phyloP scores from a whole-genome alignment of 2,329 filamentous ascomycete species.

The Botryotinia convoluta region DNA sequence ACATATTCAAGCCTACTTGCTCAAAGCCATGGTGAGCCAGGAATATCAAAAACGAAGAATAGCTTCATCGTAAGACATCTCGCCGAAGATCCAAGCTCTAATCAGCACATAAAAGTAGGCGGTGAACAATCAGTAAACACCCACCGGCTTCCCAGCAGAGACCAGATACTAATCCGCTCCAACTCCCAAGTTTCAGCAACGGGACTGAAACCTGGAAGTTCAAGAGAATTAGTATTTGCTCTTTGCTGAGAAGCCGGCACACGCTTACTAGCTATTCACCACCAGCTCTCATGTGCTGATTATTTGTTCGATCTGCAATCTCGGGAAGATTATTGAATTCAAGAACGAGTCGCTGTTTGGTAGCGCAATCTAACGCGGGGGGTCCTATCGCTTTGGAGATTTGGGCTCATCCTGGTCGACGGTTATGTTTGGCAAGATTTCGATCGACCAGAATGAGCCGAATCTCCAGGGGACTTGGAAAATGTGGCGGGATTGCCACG shows the following conservation, averaged over 20 bases:
- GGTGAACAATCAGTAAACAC: neutral
- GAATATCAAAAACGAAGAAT: neutral
- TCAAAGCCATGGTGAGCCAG: neutral
- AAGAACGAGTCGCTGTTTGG: slow-evolving; percentile 72
- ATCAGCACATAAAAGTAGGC: neutral
- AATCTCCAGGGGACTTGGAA: slow-evolving; percentile 29
- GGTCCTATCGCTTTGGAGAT: slow-evolving; percentile 31
- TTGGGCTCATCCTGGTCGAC: slow-evolving; percentile 33
- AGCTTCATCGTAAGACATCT: neutral
- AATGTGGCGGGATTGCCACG: slow-evolving; percentile 26
- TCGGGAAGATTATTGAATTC: slow-evolving; percentile 68
- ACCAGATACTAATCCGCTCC: neutral
- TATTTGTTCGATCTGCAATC: slow-evolving; percentile 42
- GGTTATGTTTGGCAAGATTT: slow-evolving; percentile 41
- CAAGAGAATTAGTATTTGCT: neutral
- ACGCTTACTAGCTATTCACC: slow-evolving; percentile 22
- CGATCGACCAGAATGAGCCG: slow-evolving; percentile 28
- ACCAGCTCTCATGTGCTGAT: slow-evolving; percentile 28
- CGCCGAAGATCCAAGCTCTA: neutral
- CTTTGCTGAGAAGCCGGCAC: neutral
- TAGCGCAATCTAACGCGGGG: slow-evolving; percentile 69
- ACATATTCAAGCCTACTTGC: neutral
- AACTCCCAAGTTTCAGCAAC: neutral
- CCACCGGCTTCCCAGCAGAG: neutral
- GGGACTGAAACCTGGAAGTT: neutral